Evolutionary conservation across 2,329 filamentous ascomycete species (phyloP), one percentile per base, ranked within the genome.

Genomic region (Cordyceps farinosa): DNA sequence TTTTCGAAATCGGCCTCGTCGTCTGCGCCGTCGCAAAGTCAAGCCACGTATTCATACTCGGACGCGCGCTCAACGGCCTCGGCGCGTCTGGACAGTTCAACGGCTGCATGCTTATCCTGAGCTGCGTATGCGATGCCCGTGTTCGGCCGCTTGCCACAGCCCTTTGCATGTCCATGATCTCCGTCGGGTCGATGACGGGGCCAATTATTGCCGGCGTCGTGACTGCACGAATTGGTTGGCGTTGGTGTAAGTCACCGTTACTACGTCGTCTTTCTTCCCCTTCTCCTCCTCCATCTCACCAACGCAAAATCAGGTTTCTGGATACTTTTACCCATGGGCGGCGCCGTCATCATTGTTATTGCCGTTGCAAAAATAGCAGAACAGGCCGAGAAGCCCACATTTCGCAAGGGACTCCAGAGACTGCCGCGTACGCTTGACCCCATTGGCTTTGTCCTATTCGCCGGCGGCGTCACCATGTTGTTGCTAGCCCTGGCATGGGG

Each of bases 381-480:
- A 40, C 52, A 44, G 7, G 52, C 34, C 61, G 45, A 34, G 5
- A 62, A 62, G 36, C 60, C 61, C 2, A 5, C 52, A 29, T 45
- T 58, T 34, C 11, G 3, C 11, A 1, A 56, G 45, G 60, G 13
- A 1, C n/a, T 62, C 1, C 6, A 51, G 44, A 29, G 13, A 32
- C 13, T 62, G 15, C 60, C 60, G 5, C 6, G 22, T 13, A 55
- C 17, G 8, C 68, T 75, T 2, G 73, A 74, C 59, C 71, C 79
- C 0, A 62, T 76, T 27, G 81, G 82, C 1, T 79, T 77, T 3
- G 32, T 74, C 3, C 71, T 80, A 11, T 78, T 84, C 62, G 70
- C 83, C 3, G 76, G 75, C 0, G 74, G 75, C 27, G 72, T 80
- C 17, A 71, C 82, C 55, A 78, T 79, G 69, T 67, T 82, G 7